Evolutionary conservation across 2,329 filamentous ascomycete species (phyloP), one percentile per base, ranked within the genome.

Genomic region (Thelonectria blattea): DNA sequence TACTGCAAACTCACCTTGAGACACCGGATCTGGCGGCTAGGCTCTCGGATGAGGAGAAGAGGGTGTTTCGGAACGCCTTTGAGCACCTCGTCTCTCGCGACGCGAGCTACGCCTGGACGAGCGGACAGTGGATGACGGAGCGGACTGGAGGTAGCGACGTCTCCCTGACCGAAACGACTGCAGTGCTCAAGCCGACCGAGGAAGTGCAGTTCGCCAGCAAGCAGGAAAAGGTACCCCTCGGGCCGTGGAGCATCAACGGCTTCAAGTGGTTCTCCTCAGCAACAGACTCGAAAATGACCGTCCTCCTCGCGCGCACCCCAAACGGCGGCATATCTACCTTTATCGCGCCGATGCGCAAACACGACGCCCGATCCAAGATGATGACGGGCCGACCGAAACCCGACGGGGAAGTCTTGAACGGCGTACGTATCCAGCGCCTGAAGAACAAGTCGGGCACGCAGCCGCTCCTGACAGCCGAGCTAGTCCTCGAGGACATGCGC

Each of bases 51-150:
- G 62, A 71, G 2, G 72, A 78, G 62, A 74, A 75, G 8, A 65
- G 66, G 17, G 81, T 87, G 0, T 80, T 87, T 49, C 76, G 81
- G 39, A 79, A 83, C 42, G 84, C 83, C 3, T 86, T 81, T 63
- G 69, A 75, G 6, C 81, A 82, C 12, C 75, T 91, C 3, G 84
- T 78, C 1, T 85, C 82, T 4, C 78, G 83, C 5, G 80, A 88
- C 22, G 69, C 75, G 0, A 45, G 30, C 4, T 65, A 74, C 17
- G 84, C 85, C 0, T 92, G 89, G 89, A 92, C 88, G 0, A 89
- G 85, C 42, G 89, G 89, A 0, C 89, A 92, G 71, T 92, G 90
- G 89, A 91, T 92, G 89, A 92, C 89, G 0, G 89, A 91, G 67
- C 80, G 89, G 2, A 80, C 82, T 0, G 89, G 89, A 2, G 89